A percentile compares a stretch with the other conserved stretches of the same genome.
phyloP scores from a whole-genome alignment of 371 early-diverging fungal species.

The Smittium mucronatum region DNA sequence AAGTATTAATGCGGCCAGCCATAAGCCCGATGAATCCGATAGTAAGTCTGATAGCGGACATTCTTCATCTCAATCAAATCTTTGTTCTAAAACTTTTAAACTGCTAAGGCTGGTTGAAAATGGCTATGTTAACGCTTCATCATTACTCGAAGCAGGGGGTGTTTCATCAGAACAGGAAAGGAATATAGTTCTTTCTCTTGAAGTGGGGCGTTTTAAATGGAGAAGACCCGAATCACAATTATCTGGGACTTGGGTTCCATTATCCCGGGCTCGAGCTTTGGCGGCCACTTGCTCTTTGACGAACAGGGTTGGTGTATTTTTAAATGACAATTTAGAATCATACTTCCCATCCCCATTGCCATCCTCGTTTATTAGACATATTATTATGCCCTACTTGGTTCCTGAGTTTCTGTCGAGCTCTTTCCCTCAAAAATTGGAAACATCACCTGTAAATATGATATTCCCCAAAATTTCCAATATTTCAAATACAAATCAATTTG shows the following conservation, averaged over 20 bases:
- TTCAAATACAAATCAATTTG: neutral
- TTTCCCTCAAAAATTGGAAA: neutral
- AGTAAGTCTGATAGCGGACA: neutral
- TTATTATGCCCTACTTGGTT: slow-evolving; percentile 25
- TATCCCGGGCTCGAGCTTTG: slow-evolving; percentile 69
- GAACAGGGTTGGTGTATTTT: slow-evolving; percentile 56
- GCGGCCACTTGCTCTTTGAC: slow-evolving; percentile 72
- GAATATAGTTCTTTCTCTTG: slow-evolving; percentile 73
- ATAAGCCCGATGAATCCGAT: neutral
- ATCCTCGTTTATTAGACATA: slow-evolving; percentile 27
- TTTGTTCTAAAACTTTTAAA: slow-evolving; percentile 31
- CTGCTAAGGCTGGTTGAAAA: slow-evolving; percentile 65
- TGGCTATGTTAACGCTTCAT: slow-evolving; percentile 71
- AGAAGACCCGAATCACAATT: slow-evolving; percentile 53
- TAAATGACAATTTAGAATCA: slow-evolving; percentile 54
- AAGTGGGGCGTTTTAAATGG: slow-evolving; percentile 64
- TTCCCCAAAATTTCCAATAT: neutral
- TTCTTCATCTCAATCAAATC: neutral
- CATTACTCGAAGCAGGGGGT: slow-evolving; percentile 73
- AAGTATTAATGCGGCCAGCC: neutral
- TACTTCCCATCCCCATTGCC: slow-evolving; percentile 64
- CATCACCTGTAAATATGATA: neutral
- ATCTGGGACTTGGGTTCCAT: slow-evolving; percentile 84
- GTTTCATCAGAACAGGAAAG: slow-evolving; percentile 73
- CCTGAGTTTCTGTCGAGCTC: neutral